phyloP scores from a whole-genome alignment of 352 stramenopile species.

The Peronospora tabacina region DNA sequence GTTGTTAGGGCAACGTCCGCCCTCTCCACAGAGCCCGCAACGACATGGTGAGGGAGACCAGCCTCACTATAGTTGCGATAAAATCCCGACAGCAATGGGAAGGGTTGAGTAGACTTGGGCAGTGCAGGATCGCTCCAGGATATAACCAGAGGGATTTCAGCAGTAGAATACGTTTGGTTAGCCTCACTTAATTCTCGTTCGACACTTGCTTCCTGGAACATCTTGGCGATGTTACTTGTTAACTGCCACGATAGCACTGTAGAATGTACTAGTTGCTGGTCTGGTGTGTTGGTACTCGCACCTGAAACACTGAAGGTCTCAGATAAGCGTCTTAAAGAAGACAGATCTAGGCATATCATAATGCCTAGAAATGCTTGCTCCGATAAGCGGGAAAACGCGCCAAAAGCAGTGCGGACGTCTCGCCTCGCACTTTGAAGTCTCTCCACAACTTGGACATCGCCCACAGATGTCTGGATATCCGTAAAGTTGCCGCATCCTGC shows the following conservation, averaged over 20 bases:
- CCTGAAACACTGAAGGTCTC: conserved; percentile 14
- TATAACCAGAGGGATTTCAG: conserved; percentile 33
- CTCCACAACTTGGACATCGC: conserved; percentile 31
- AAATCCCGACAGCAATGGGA: conserved; percentile 36
- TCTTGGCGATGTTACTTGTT: conserved; percentile 37
- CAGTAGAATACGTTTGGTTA: neutral
- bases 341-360: conserved; percentile 41
- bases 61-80: conserved; percentile 44
- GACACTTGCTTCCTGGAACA: conserved; percentile 21
- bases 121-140: conserved; percentile 16
- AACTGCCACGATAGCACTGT: conserved; percentile 51
- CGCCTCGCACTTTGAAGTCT: conserved; percentile 12
- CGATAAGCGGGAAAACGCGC: conserved; percentile 33
- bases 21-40: conserved; percentile 42
- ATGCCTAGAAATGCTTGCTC: conserved; percentile 37
- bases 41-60: conserved; percentile 17
- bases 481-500: conserved; percentile 15
- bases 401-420: conserved; percentile 23
- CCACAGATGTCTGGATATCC: conserved; percentile 38
- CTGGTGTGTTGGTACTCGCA: neutral
- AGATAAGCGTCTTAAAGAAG: conserved; percentile 30
- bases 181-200: conserved; percentile 1
- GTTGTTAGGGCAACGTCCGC: conserved; percentile 40
- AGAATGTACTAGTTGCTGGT: conserved; percentile 17
- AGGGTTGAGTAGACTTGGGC: conserved; percentile 17